These are phyloP conservation scores for Diaporthe humulicola DNA, from an alignment of 2,329 filamentous ascomycete species.

Conservation along the genomic window DNA sequence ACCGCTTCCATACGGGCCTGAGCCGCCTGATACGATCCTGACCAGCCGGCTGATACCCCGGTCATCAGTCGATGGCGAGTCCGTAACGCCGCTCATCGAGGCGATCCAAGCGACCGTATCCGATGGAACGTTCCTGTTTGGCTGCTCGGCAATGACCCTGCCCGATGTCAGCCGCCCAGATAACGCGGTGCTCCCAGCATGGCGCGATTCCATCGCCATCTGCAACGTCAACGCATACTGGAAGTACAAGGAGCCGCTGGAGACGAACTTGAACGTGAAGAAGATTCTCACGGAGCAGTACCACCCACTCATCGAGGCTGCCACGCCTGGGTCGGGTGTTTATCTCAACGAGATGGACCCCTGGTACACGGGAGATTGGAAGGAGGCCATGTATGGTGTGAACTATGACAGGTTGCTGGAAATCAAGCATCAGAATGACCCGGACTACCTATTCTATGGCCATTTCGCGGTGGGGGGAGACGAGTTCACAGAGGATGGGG, in stretches of 20 bases:
- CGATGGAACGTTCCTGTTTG: neutral
- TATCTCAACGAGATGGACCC: conserved; percentile 53
- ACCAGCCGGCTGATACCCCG: conserved; percentile 45
- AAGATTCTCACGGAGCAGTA: neutral
- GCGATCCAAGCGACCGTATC: conserved; percentile 46
- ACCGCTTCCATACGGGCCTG: conserved; percentile 15
- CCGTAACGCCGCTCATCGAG: conserved; percentile 43
- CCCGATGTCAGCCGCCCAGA: neutral
- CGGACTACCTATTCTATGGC: conserved; percentile 47
- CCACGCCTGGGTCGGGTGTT: neutral
- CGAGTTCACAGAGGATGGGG: neutral
- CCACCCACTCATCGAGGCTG: neutral
- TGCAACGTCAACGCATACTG: neutral
- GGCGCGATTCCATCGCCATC: neutral
- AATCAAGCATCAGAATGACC: conserved; percentile 52
- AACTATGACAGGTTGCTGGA: conserved; percentile 47
- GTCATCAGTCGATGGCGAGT: conserved; percentile 48
- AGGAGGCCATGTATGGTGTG: conserved; percentile 50
- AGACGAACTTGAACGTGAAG: neutral
- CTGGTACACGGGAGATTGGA: conserved; percentile 50
- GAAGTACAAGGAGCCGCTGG: neutral
- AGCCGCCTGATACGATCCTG: conserved; percentile 42
- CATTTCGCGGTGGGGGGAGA: conserved; percentile 43
- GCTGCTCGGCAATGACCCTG: neutral
- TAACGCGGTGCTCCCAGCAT: conserved; percentile 52